Percentiles rank a stretch among this genome's conserved stretches.
Conservation (phyloP, 2,329 filamentous ascomycete genomes). For the Hypocreales sp. region DNA sequence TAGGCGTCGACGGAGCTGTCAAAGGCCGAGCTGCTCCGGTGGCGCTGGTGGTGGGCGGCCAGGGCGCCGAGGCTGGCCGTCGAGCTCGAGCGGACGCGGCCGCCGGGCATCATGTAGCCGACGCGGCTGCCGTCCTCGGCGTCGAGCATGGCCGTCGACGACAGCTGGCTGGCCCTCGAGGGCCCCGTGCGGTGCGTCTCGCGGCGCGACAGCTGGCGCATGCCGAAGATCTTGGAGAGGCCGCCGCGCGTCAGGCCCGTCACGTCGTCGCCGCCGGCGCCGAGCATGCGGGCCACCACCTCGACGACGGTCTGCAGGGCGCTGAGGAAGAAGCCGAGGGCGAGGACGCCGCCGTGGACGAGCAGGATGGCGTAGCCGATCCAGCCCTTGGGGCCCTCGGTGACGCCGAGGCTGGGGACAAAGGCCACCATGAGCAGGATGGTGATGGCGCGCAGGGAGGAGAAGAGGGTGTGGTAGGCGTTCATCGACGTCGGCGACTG, state of each 20-base stretch:
- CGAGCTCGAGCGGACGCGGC: slow-evolving; percentile 44
- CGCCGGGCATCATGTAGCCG: slow-evolving; percentile 36
- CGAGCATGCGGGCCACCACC: slow-evolving; percentile 66
- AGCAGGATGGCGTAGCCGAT: slow-evolving; percentile 84
- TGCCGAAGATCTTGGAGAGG: slow-evolving; percentile 78
- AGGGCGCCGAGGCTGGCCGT: slow-evolving; percentile 40
- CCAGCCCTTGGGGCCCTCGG: slow-evolving; percentile 75
- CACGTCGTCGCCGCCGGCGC: slow-evolving; percentile 63
- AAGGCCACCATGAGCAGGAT: slow-evolving; percentile 71
- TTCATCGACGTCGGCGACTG: slow-evolving; percentile 94
- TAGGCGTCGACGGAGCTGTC: slow-evolving; percentile 35
- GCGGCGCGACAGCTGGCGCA: slow-evolving; percentile 72
- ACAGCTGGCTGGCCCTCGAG: slow-evolving; percentile 68
- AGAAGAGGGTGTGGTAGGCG: slow-evolving; percentile 78
- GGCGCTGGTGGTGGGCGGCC: slow-evolving; percentile 23
- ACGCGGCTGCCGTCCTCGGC: slow-evolving; percentile 49
- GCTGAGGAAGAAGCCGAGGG: slow-evolving; percentile 89
- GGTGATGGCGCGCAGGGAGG: slow-evolving; percentile 58
- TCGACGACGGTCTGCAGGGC: slow-evolving; percentile 83
- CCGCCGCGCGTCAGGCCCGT: slow-evolving; percentile 63
- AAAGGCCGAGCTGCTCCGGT: slow-evolving; percentile 38
- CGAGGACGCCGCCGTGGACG: slow-evolving; percentile 68
- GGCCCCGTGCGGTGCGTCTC: slow-evolving; percentile 45
- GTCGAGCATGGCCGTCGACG: slow-evolving; percentile 66
- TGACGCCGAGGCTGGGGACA: slow-evolving; percentile 65